Percentiles rank a stretch among this genome's conserved stretches.
Conservation (phyloP, 2,329 filamentous ascomycete genomes). For the Ceratocystiopsis brevicomis region DNA sequence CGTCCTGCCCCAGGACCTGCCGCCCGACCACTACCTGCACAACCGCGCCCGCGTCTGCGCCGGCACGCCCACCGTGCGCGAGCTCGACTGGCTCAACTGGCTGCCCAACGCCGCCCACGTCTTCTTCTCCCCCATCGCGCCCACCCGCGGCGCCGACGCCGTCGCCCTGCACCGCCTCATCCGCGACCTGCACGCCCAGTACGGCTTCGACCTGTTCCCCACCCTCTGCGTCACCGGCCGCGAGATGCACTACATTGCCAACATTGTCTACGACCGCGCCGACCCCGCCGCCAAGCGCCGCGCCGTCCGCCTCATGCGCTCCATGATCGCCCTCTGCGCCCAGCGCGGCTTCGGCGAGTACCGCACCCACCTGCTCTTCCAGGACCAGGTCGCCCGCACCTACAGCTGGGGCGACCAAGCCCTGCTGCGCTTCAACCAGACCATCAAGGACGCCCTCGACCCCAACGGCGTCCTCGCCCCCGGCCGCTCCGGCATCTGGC, state of each 20-base stretch:
- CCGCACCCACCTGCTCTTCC: constrained; percentile 20
- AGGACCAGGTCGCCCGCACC: constrained; percentile 20
- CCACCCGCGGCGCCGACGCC: constrained; percentile 27
- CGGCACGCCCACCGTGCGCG: constrained; percentile 18
- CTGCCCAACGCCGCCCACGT: constrained; percentile 28
- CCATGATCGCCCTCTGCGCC: constrained; percentile 17
- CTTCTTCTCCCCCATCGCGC: constrained; percentile 32
- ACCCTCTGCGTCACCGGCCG: constrained; percentile 30
- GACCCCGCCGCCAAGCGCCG: constrained; percentile 14
- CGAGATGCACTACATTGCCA: constrained; percentile 37
- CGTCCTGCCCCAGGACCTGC: constrained; percentile 22
- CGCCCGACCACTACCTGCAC: constrained; percentile 19
- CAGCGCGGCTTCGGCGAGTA: constrained; percentile 21
- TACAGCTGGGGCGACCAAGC: constrained; percentile 21
- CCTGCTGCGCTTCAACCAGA: constrained; percentile 19
- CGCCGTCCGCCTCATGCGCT: constrained; percentile 16
- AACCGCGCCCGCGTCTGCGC: constrained; percentile 18
- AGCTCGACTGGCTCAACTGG: constrained; percentile 28
- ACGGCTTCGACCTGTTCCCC: constrained; percentile 30
- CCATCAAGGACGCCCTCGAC: constrained; percentile 21
- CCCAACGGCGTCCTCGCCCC: constrained; percentile 26
- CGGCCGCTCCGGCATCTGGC: constrained; percentile 28
- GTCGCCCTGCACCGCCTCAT: constrained; percentile 24
- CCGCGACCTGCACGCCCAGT: constrained; percentile 18
- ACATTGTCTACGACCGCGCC: constrained; percentile 23